Conservation (phyloP, 768 basidiomycete genomes). For the Polyporus arcularius region DNA sequence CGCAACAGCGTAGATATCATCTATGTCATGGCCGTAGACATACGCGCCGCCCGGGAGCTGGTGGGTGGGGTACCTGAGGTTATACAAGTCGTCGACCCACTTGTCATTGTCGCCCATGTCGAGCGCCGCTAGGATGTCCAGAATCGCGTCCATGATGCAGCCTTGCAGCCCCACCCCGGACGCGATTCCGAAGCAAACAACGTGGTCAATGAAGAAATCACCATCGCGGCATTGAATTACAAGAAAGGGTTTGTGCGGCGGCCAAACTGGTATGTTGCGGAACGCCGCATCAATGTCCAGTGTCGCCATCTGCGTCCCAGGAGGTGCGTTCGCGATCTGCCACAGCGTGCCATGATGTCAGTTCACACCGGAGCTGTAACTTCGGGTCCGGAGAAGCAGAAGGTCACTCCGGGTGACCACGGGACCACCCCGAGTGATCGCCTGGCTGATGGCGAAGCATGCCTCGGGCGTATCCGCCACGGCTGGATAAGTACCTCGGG, state of each 20-base stretch:
- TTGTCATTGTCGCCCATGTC: not conserved
- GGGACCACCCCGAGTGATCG: too few relatives aligned
- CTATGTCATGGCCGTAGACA: not conserved
- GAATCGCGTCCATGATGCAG: not conserved
- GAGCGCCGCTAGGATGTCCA: not conserved
- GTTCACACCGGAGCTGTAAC: not conserved
- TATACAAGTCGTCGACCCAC: slow-evolving; percentile 10
- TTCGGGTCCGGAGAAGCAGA: not conserved
- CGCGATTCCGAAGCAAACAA: not conserved
- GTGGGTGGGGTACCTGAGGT: not conserved
- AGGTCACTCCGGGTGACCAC: too few relatives aligned
- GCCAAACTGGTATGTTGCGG: not conserved
- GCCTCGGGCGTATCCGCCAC: too few relatives aligned
- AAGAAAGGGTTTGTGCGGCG: not conserved
- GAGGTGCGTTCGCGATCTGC: slow-evolving; percentile 5
- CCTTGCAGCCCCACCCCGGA: not conserved
- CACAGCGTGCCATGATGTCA: not conserved
- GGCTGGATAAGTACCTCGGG: too few relatives aligned
- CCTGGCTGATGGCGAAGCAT: not conserved
- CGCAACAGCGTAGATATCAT: slow-evolving; percentile 1
- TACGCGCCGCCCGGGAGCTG: not conserved
- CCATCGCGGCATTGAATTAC: not conserved
- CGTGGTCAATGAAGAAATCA: slow-evolving; percentile 1
- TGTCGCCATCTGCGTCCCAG: not conserved
- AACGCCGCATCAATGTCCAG: slow-evolving; percentile 7